These are phyloP conservation scores for Chrysopogon serrulatus DNA, from an alignment of 176 grass and related monocot genomes.

Conservation along the genomic window DNA sequence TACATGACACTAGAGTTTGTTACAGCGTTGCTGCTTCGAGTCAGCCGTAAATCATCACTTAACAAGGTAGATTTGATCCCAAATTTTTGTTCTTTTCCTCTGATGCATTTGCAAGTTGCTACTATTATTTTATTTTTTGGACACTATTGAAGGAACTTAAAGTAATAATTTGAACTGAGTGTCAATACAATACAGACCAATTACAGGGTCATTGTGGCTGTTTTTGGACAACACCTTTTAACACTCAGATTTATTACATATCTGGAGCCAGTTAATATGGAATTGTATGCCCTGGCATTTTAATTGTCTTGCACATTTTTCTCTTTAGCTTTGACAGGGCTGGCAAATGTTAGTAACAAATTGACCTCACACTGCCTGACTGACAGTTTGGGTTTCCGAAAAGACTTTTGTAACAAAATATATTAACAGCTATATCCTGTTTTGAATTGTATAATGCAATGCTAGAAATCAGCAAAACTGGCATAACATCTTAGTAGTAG, in stretches of 20 bases:
- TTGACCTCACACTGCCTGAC: neutral
- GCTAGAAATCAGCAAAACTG: slow-evolving; percentile 1
- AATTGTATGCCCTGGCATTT: neutral
- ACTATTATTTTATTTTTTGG: neutral
- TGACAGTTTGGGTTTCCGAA: neutral
- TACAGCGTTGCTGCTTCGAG: slow-evolving; percentile 79
- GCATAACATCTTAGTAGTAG: neutral
- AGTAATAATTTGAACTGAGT: slow-evolving; percentile 4
- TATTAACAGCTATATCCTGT: neutral
- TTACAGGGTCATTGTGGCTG: neutral
- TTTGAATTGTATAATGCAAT: slow-evolving; percentile 2
- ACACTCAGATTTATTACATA: neutral
- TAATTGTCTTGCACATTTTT: neutral
- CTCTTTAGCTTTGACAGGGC: neutral
- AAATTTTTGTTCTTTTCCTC: neutral
- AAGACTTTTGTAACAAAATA: neutral
- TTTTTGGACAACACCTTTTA: neutral
- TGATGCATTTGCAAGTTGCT: neutral
- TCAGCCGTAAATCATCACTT: slow-evolving; percentile 86
- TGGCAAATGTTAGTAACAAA: neutral
- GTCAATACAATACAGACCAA: neutral
- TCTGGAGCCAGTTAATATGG: neutral
- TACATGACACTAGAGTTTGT: slow-evolving; percentile 96
- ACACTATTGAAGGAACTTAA: neutral
- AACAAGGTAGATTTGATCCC: slow-evolving; percentile 72